Evolutionary conservation across 371 early-diverging fungal species (phyloP).

Genomic region (Mucor racemosus): DNA sequence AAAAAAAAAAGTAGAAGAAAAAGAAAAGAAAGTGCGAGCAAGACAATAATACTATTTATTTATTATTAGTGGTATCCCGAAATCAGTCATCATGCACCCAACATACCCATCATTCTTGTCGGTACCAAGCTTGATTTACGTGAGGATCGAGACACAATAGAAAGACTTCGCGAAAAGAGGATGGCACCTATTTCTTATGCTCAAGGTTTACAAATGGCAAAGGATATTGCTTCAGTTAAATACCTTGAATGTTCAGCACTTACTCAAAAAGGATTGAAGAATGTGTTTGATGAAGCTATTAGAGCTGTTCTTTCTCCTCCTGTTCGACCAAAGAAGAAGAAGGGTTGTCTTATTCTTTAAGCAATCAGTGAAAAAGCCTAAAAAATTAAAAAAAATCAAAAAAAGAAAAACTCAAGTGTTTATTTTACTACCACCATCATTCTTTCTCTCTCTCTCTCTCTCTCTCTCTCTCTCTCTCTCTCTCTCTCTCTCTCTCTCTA

Average conservation of each 20-base stretch:
- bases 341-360: slow-evolving; percentile 79
- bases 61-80: slow-evolving; percentile 86
- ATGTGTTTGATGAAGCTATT: slow-evolving; percentile 97
- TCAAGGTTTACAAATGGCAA: slow-evolving; percentile 86
- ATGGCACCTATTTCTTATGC: slow-evolving; percentile 89
- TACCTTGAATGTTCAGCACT: slow-evolving; percentile 98
- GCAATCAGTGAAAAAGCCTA: neutral
- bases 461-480: neutral
- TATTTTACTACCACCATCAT: slow-evolving; percentile 1
- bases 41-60: slow-evolving; percentile 7
- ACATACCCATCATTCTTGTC: slow-evolving; percentile 93
- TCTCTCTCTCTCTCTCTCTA: neutral
- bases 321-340: slow-evolving; percentile 61
- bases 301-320: slow-evolving; percentile 87
- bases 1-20: neutral
- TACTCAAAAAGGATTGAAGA: slow-evolving; percentile 96
- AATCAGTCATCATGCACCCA: slow-evolving; percentile 92
- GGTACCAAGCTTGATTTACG: slow-evolving; percentile 98
- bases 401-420: slow-evolving; percentile 1
- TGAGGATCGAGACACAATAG: slow-evolving; percentile 86
- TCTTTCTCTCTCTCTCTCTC: neutral
- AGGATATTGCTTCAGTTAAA: slow-evolving; percentile 86
- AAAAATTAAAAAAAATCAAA: neutral
- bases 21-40: too few species aligned
- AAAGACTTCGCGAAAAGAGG: slow-evolving; percentile 82